phyloP scores from a whole-genome alignment of 1,284 basidiomycete species.

The Pascua guehoae region DNA sequence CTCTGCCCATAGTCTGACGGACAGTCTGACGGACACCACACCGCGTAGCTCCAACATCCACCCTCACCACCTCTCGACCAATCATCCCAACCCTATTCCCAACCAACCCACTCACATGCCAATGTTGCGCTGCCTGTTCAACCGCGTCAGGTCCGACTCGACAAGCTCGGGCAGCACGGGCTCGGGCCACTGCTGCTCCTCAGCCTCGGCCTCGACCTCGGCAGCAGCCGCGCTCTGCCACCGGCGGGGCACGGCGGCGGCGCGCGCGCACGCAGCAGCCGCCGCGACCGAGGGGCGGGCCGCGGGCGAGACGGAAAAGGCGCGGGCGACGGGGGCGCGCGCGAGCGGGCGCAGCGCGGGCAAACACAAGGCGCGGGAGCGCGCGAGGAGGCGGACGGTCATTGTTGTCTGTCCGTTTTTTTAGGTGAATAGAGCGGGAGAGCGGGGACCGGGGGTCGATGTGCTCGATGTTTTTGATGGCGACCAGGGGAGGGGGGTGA shows the following conservation, averaged over 20 bases:
- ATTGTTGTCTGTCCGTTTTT: too few species aligned
- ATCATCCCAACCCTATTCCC: background rate
- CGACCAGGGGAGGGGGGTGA: background rate
- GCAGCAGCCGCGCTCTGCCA: conserved; percentile 24
- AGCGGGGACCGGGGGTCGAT: too few species aligned
- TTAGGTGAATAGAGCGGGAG: too few species aligned
- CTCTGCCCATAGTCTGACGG: background rate
- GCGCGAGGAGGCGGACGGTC: too few species aligned
- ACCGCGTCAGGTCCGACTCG: conserved; percentile 34
- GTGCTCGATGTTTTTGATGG: background rate
- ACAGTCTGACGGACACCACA: background rate
- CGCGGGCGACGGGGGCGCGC: too few species aligned
- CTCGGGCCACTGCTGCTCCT: conserved; percentile 36
- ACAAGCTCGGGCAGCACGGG: conserved; percentile 40
- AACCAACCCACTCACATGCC: conserved; percentile 50
- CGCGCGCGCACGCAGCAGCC: background rate
- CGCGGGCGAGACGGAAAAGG: too few species aligned
- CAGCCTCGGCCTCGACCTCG: conserved; percentile 22
- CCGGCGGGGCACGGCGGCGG: conserved; percentile 8
- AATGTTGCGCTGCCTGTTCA: conserved; percentile 48
- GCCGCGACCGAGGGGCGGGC: too few species aligned
- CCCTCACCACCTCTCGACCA: background rate
- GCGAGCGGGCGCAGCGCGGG: too few species aligned
- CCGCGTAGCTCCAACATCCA: background rate
- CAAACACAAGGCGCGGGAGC: too few species aligned